Conservation (phyloP, 129 eudicot species). For the Artemisia argyi region DNA sequence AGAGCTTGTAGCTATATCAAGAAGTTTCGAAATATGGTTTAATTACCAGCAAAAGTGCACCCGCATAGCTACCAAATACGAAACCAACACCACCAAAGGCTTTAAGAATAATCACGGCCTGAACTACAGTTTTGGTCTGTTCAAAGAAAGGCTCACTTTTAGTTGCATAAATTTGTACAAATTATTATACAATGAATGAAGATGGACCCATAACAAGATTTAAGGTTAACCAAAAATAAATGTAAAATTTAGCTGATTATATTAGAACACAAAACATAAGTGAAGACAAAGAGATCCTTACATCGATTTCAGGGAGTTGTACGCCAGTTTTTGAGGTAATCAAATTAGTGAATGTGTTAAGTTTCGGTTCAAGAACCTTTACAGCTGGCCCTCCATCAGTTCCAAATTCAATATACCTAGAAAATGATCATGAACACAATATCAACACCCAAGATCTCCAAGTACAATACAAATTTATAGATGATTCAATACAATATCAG, state of each 20-base stretch:
- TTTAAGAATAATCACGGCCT: slow-evolving; percentile 34
- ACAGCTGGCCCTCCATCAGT: slow-evolving; percentile 43
- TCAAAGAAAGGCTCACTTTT: slow-evolving; percentile 10
- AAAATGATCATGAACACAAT: slow-evolving; percentile 11
- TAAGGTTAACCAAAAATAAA: neutral
- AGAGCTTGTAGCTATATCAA: slow-evolving; percentile 6
- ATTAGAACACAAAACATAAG: neutral
- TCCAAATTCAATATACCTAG: slow-evolving; percentile 43
- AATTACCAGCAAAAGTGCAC: slow-evolving; percentile 41
- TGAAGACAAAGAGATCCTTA: slow-evolving; percentile 28
- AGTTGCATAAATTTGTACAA: slow-evolving; percentile 10
- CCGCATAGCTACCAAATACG: slow-evolving; percentile 39
- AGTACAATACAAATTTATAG: slow-evolving; percentile 4
- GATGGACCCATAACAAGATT: slow-evolving; percentile 2
- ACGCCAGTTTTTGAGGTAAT: slow-evolving; percentile 32
- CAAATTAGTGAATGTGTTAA: slow-evolving; percentile 33
- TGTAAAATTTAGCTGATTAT: slow-evolving; percentile 1
- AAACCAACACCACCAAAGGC: slow-evolving; percentile 43
- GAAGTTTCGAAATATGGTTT: neutral
- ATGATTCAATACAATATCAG: slow-evolving; percentile 7
- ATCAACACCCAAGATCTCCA: slow-evolving; percentile 12
- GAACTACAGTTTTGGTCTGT: slow-evolving; percentile 38
- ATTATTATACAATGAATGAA: neutral
- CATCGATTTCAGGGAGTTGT: slow-evolving; percentile 35
- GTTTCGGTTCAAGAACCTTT: slow-evolving; percentile 38